Conservation (phyloP, 768 basidiomycete species). For the Mrakia blollopis region DNA sequence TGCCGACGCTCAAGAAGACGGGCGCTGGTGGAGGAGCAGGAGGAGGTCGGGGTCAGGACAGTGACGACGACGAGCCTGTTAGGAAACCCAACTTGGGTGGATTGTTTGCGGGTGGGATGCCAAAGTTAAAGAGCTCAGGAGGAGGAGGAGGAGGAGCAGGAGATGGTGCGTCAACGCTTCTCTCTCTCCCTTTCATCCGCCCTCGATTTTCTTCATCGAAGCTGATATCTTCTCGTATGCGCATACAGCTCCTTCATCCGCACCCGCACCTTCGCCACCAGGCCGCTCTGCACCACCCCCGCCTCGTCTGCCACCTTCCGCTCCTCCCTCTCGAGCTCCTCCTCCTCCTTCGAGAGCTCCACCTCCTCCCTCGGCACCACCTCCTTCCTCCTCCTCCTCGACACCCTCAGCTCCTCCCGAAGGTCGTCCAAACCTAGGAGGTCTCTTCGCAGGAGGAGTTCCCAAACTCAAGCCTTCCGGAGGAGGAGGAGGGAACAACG, state of each 20-base stretch:
- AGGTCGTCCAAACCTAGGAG: slow-evolving; percentile 27
- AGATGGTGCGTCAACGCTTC: slow-evolving; percentile 34
- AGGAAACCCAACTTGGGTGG: slow-evolving; percentile 35
- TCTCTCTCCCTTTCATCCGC: background rate
- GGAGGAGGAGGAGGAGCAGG: slow-evolving; percentile 42
- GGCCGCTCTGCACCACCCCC: background rate
- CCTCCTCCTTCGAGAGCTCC: slow-evolving; percentile 20
- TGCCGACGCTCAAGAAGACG: slow-evolving; percentile 31
- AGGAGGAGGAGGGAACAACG: too few species aligned
- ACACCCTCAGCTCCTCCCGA: background rate
- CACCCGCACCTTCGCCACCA: background rate
- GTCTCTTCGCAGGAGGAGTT: slow-evolving; percentile 22
- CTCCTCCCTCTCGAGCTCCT: slow-evolving; percentile 16
- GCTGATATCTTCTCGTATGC: background rate
- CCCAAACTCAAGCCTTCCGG: slow-evolving; percentile 19
- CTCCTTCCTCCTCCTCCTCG: background rate
- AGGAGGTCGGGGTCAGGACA: background rate
- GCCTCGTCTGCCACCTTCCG: background rate
- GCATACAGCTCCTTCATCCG: background rate
- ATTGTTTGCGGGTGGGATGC: background rate
- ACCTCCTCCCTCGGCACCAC: background rate
- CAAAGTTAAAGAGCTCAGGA: slow-evolving; percentile 39
- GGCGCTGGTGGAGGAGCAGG: background rate
- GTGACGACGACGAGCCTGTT: background rate
- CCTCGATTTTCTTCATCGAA: slow-evolving; percentile 30